Evolutionary conservation across 225 moss, liverwort and hornwort genomes (phyloP).

Genomic region (Ulota crispa): DNA sequence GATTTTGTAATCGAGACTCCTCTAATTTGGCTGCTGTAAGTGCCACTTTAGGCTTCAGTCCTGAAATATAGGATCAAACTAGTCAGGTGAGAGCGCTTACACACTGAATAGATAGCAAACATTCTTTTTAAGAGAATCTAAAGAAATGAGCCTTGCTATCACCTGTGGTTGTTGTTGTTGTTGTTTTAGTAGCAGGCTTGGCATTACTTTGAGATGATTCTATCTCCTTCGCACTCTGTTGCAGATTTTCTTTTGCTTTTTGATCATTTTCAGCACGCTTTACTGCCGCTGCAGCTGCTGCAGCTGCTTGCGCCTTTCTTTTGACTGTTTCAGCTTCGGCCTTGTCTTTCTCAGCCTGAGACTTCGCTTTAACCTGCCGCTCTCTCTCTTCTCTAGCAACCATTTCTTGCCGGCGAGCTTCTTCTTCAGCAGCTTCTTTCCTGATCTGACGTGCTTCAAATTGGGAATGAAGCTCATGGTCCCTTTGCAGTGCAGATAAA

Average conservation of each 20-base stretch:
- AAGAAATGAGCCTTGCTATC: background rate
- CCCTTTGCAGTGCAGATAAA: conserved; percentile 80
- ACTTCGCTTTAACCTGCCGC: conserved; percentile 59
- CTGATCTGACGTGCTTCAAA: conserved; percentile 89
- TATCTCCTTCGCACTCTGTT: conserved; percentile 36
- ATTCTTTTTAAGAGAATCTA: background rate
- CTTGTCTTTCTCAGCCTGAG: conserved; percentile 69
- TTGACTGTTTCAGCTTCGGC: conserved; percentile 60
- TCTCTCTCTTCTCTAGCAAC: conserved; percentile 63
- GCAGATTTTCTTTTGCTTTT: conserved; percentile 56
- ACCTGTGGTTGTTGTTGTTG: conserved; percentile 27
- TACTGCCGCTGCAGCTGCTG: conserved; percentile 73
- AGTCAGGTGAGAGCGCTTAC: conserved; percentile 18
- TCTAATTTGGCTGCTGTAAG: conserved; percentile 67
- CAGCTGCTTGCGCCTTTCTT: conserved; percentile 78
- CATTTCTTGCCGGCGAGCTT: conserved; percentile 75
- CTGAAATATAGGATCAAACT: conserved; percentile 32
- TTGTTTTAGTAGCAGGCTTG: conserved; percentile 3
- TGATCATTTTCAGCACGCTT: conserved; percentile 59
- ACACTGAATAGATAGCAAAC: background rate
- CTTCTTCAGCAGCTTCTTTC: conserved; percentile 95
- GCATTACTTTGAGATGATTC: conserved; percentile 23
- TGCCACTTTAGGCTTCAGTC: conserved; percentile 72
- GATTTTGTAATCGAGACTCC: conserved; percentile 56
- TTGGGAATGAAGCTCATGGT: conserved; percentile 91